Evolutionary conservation across 2,329 filamentous ascomycete genomes (phyloP).

Genomic region (Aspergillus pseudoterreus): DNA sequence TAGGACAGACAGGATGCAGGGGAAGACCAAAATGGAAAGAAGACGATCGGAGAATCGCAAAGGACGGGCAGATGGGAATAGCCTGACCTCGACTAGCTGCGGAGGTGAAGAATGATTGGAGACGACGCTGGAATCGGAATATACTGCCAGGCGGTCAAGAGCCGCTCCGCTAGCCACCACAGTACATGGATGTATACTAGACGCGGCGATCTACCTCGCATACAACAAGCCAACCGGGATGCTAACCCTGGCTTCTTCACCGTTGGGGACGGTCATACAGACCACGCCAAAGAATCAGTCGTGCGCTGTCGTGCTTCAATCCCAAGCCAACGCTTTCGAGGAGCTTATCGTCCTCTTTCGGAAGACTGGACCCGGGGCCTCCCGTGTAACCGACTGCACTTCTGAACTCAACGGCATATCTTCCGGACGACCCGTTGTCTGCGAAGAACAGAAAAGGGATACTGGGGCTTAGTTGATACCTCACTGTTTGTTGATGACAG

Average conservation of each 20-base stretch:
- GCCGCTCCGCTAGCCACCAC: no score
- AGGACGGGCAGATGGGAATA: background rate
- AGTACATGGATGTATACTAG: background rate
- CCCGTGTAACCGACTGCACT: conserved; percentile 22
- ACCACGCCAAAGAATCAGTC: background rate
- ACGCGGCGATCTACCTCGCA: background rate
- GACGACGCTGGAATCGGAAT: background rate
- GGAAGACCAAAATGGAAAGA: background rate
- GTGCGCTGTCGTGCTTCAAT: background rate
- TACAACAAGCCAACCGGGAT: background rate
- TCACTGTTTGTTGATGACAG: background rate
- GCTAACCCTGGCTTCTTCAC: background rate
- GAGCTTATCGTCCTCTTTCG: conserved; percentile 12
- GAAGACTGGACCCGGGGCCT: conserved; percentile 25
- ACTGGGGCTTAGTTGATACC: conserved; percentile 7
- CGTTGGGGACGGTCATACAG: conserved; percentile 5
- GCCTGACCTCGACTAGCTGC: background rate
- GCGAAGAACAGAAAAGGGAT: conserved; percentile 7
- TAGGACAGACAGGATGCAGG: conserved; percentile 5
- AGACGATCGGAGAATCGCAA: background rate
- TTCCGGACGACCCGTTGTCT: conserved; percentile 28
- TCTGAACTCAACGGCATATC: conserved; percentile 26
- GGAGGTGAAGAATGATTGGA: background rate
- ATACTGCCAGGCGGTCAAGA: background rate
- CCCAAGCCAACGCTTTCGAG: conserved; percentile 10